Conservation (phyloP, 805 yeast species). For the Blastobotrys mokoenaii region DNA sequence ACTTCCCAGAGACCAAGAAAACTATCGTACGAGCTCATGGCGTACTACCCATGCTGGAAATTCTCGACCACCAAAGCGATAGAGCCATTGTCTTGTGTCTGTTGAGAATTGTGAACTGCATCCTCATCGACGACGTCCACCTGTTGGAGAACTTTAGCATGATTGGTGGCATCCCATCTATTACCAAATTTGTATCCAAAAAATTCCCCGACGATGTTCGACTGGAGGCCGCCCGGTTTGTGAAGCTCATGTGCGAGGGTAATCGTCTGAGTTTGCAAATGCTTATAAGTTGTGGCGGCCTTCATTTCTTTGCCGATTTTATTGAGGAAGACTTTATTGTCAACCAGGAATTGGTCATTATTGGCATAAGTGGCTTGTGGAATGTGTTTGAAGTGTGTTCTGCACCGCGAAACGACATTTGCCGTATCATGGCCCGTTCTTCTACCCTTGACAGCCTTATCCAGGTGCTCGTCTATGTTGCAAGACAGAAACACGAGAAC, state of each 20-base stretch:
- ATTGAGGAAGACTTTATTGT: constrained; percentile 39
- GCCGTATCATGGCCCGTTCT: constrained; percentile 37
- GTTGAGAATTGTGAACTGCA: constrained; percentile 6
- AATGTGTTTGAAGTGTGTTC: constrained; percentile 30
- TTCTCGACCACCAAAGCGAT: constrained; percentile 12
- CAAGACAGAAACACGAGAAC: constrained; percentile 7
- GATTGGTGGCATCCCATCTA: constrained; percentile 20
- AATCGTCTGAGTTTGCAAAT: constrained; percentile 33
- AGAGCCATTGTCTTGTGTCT: constrained; percentile 4
- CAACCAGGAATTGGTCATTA: constrained; percentile 35
- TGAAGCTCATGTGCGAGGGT: constrained; percentile 20
- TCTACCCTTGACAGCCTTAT: constrained; percentile 33
- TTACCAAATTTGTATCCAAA: constrained; percentile 15
- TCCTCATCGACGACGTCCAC: constrained; percentile 8
- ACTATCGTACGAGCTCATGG: constrained; percentile 17
- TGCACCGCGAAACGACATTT: constrained; percentile 35
- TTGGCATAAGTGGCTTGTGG: constrained; percentile 36
- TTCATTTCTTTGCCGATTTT: constrained; percentile 36
- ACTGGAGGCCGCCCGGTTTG: constrained; percentile 14
- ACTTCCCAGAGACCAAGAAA: constrained; percentile 13
- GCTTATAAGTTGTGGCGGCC: constrained; percentile 42
- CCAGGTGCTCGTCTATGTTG: constrained; percentile 29
- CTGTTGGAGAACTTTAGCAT: constrained; percentile 17
- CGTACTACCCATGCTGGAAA: constrained; percentile 17
- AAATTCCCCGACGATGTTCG: constrained; percentile 12